Evolutionary conservation across 78 protist species (phyloP), one percentile per base, ranked within the genome.

Genomic region (Chrysochromulina tobinii): DNA sequence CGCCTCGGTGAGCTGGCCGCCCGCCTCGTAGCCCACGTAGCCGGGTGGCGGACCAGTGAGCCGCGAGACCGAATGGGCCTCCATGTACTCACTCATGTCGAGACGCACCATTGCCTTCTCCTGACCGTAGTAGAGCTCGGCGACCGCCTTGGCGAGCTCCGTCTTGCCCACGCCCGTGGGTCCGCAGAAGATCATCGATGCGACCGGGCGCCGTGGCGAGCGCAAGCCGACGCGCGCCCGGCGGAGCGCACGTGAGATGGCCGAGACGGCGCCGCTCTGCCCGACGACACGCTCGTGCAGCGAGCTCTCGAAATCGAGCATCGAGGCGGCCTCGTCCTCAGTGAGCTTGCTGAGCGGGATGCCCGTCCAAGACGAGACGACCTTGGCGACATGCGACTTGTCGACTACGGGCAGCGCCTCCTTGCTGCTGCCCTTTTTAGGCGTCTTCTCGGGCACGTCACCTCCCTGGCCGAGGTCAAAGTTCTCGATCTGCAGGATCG

Each of bases 21-120:
- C 99, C 79, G 96, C 96, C 23, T 98, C 99, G 90, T 95, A 96
- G 61, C 98, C 99, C 11, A 98, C 98, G 72, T 98, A 98, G 18
- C 99, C 83, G 6, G 99, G 99, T 2, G 99, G 99, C n/a, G 98
- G 94, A 48, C 99, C 99, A 57, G 98, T 98, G 38, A 98, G 92
- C 54, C 99, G 83, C 15, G 99, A 55, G 3, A 98, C 98, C 0
- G 96, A 14, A 72, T 96, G 98, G 83, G 93, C 67, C 94, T 94
- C 95, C 92, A 91, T 94, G 85, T 81, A 94, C 87, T 94, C 95
- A 17, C 51, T 7, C 95, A 94, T 94, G 89, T 94, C 94, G 75
- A 94, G 7, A 25, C 94, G 87, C 14, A 51, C 23, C 59, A 94
- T 92, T 6, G 81, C n/a, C 67, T 73, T 11, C 27, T 90, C 89